Percentiles rank a stretch among this genome's conserved stretches.
Evolutionary conservation across 2,329 filamentous ascomycete species (phyloP).

Genomic region (Zymoseptoria brevis): DNA sequence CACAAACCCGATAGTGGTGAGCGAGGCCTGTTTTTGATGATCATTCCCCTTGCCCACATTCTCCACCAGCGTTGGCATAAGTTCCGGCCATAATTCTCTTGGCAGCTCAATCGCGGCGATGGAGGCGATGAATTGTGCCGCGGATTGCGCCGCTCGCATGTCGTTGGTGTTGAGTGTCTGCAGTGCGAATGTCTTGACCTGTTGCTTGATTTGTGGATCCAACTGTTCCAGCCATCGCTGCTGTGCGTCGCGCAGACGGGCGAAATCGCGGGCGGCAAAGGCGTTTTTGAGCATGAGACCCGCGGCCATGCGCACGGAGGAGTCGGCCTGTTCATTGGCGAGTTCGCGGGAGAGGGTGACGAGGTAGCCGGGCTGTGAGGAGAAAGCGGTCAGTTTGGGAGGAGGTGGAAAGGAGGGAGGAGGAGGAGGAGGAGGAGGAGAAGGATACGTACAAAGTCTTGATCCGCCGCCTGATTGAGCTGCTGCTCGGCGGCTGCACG

Average conservation of each 20-base stretch:
- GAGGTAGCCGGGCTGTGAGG: conserved; percentile 74
- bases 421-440: neutral
- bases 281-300: conserved; percentile 97
- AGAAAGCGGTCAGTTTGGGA: conserved; percentile 12
- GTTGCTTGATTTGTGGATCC: conserved; percentile 70
- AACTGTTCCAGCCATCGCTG: conserved; percentile 85
- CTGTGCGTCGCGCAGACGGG: conserved; percentile 82
- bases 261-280: conserved; percentile 85
- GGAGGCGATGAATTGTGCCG: conserved; percentile 90
- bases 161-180: conserved; percentile 76
- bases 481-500: conserved; percentile 91
- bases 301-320: conserved; percentile 83
- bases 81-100: conserved; percentile 82
- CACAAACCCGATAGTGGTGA: conserved; percentile 96
- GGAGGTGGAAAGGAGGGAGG: neutral
- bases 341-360: conserved; percentile 87
- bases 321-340: conserved; percentile 76
- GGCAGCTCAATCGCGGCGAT: conserved; percentile 94
- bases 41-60: conserved; percentile 82
- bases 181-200: conserved; percentile 84
- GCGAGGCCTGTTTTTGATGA: conserved; percentile 85
- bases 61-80: conserved; percentile 82
- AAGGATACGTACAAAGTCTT: conserved; percentile 73
- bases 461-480: conserved; percentile 83
- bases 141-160: conserved; percentile 74